Evolutionary conservation across 2,329 filamentous ascomycete genomes (phyloP).

Genomic region (Hirsutella minnesotensis): DNA sequence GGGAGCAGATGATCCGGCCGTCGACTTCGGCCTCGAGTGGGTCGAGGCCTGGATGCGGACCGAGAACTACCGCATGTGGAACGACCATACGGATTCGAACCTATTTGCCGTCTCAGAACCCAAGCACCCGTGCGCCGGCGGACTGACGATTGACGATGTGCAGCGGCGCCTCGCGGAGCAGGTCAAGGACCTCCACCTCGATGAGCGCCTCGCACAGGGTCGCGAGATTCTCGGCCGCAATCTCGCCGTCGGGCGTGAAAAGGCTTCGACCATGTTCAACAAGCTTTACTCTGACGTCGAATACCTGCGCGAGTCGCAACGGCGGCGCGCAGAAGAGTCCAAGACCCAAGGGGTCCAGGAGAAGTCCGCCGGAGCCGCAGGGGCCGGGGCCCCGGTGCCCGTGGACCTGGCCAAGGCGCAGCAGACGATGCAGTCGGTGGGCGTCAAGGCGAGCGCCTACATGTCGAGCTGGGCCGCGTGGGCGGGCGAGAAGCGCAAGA

Average conservation of each 20-base stretch:
- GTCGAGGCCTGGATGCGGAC: constrained; percentile 79
- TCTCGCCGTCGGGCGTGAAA: constrained; percentile 76
- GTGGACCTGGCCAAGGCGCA: constrained; percentile 28
- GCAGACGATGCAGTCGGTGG: constrained; percentile 34
- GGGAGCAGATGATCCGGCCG: constrained; percentile 71
- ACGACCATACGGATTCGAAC: constrained; percentile 67
- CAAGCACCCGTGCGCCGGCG: constrained; percentile 84
- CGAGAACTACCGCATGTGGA: constrained; percentile 86
- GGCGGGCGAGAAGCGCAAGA: constrained; percentile 65
- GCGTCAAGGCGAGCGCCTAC: constrained; percentile 48
- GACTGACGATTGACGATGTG: constrained; percentile 86
- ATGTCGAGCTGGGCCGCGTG: constrained; percentile 58
- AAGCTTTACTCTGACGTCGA: constrained; percentile 88
- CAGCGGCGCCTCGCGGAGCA: constrained; percentile 83
- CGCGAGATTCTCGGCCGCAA: constrained; percentile 81
- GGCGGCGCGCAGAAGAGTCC: constrained; percentile 28
- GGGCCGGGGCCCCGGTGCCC: constrained; percentile 4
- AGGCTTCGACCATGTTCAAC: constrained; percentile 77
- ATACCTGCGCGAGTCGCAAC: constrained; percentile 33
- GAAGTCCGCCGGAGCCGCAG: constrained; percentile 4
- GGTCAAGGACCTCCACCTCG: constrained; percentile 84
- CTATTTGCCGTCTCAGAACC: constrained; percentile 93
- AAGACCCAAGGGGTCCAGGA: constrained; percentile 6
- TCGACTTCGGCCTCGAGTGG: constrained; percentile 77
- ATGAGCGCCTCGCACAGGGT: constrained; percentile 76